phyloP scores from a whole-genome alignment of 2,329 filamentous ascomycete species.

The Zymoseptoria brevis region DNA sequence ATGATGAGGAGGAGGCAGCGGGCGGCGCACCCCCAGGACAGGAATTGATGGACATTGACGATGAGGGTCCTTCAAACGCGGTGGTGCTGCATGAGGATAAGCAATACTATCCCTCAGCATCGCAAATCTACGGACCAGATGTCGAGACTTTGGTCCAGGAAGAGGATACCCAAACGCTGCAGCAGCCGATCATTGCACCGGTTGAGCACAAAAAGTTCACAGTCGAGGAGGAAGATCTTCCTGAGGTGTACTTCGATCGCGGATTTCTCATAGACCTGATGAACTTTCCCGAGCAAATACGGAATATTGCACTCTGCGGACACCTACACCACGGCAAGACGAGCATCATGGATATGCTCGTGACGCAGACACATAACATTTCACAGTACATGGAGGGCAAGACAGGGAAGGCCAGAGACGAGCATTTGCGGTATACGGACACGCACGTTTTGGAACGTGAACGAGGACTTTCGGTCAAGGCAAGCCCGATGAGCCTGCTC shows the following conservation, averaged over 20 bases:
- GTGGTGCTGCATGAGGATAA: slow-evolving; percentile 99
- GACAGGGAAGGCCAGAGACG: slow-evolving; percentile 72
- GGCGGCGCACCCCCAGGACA: slow-evolving; percentile 52
- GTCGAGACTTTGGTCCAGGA: slow-evolving; percentile 95
- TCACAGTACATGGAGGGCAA: slow-evolving; percentile 69
- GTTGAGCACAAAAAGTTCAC: slow-evolving; percentile 94
- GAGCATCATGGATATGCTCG: slow-evolving; percentile 96
- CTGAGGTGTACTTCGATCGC: slow-evolving; percentile 77
- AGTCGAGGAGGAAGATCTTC: slow-evolving; percentile 86
- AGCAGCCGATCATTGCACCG: slow-evolving; percentile 87
- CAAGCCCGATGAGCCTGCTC: slow-evolving; percentile 88
- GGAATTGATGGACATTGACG: slow-evolving; percentile 89
- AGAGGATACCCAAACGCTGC: slow-evolving; percentile 88
- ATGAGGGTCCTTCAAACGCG: slow-evolving; percentile 85
- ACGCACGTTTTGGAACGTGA: slow-evolving; percentile 82
- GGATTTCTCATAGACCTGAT: slow-evolving; percentile 92
- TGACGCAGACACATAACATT: slow-evolving; percentile 89
- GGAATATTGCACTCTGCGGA: slow-evolving; percentile 85
- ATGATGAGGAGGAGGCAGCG: slow-evolving; percentile 55
- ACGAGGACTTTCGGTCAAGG: slow-evolving; percentile 83
- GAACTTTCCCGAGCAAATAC: slow-evolving; percentile 89
- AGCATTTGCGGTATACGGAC: slow-evolving; percentile 92
- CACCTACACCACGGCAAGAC: slow-evolving; percentile 98
- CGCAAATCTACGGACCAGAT: slow-evolving; percentile 87
- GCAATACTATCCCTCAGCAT: slow-evolving; percentile 97